phyloP scores from a whole-genome alignment of 2,329 filamentous ascomycete species.

The Xenosphaeropsis pyriputrescens region DNA sequence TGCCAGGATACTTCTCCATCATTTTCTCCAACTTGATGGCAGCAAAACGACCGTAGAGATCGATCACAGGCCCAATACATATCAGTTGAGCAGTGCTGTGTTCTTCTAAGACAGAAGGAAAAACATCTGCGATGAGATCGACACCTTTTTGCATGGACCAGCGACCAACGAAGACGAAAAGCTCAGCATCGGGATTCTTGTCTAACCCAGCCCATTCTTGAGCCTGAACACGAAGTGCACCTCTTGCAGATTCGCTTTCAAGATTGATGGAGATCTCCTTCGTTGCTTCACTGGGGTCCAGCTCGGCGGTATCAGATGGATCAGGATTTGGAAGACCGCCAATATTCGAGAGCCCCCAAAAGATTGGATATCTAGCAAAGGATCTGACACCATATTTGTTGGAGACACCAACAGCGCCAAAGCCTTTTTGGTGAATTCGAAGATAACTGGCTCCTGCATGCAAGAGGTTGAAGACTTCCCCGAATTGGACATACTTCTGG shows the following conservation, averaged over 20 bases:
- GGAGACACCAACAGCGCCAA: conserved; percentile 51
- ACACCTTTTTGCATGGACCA: conserved; percentile 58
- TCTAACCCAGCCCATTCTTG: conserved; percentile 53
- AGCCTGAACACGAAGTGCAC: conserved; percentile 40
- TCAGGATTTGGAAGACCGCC: conserved; percentile 54
- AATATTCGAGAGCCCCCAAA: conserved; percentile 50
- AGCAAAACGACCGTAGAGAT: conserved; percentile 52
- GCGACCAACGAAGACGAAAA: conserved; percentile 53
- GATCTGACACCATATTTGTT: conserved; percentile 55
- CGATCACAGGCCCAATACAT: conserved; percentile 49
- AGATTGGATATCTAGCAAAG: conserved; percentile 51
- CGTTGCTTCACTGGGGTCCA: conserved; percentile 24
- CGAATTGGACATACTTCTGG: conserved; percentile 13
- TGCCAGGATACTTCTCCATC: conserved; percentile 48
- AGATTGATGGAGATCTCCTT: conserved; percentile 34
- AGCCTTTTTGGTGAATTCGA: conserved; percentile 49
- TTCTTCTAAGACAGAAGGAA: conserved; percentile 46
- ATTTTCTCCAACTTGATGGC: conserved; percentile 47
- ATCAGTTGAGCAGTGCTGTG: conserved; percentile 44
- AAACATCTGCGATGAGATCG: conserved; percentile 52
- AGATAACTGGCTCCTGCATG: conserved; percentile 41
- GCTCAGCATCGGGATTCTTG: conserved; percentile 41
- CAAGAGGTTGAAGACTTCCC: conserved; percentile 32
- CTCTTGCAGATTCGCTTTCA: conserved; percentile 35
- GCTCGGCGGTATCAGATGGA: conserved; percentile 37